Percentiles rank a stretch among this genome's conserved stretches.
phyloP scores from a whole-genome alignment of 345 rosid genomes.

The Kandelia obovata region DNA sequence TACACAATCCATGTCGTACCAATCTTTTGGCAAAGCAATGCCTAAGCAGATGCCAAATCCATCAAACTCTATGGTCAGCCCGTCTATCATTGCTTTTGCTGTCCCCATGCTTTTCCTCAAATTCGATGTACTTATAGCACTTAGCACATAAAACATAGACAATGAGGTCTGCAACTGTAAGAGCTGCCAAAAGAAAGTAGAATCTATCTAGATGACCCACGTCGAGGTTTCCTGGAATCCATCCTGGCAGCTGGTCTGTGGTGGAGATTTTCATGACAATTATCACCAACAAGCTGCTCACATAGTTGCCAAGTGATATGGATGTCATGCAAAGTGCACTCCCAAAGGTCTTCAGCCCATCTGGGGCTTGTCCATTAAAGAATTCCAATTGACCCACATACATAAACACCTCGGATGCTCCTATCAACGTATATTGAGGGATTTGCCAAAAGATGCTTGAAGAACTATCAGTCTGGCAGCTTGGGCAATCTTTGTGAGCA shows the following conservation, averaged over 20 bases:
- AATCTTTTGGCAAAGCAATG: too few species aligned
- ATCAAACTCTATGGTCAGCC: constrained; percentile 2
- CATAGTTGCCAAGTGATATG: constrained; percentile 32
- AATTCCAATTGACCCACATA: constrained; percentile 32
- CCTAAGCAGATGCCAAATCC: too few species aligned
- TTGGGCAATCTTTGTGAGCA: constrained; percentile 1
- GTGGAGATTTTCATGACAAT: constrained; percentile 30
- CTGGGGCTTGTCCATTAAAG: constrained; percentile 33
- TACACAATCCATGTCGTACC: too few species aligned
- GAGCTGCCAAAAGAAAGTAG: constrained; percentile 26
- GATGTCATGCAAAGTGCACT: constrained; percentile 38
- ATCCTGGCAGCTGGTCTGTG: constrained; percentile 21
- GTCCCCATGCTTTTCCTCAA: background rate
- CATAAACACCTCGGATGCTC: constrained; percentile 40
- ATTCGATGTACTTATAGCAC: constrained; percentile 23
- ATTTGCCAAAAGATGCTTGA: constrained; percentile 33
- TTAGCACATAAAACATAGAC: constrained; percentile 22
- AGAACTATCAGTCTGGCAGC: constrained; percentile 11
- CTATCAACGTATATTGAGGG: constrained; percentile 29
- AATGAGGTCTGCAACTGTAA: constrained; percentile 22
- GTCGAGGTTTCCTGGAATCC: constrained; percentile 33
- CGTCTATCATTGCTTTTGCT: background rate
- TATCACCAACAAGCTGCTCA: constrained; percentile 27
- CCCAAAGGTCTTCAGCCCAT: constrained; percentile 34
- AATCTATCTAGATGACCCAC: constrained; percentile 28